Conservation (phyloP, 129 eudicot species). For the Helianthus tuberosus region DNA sequence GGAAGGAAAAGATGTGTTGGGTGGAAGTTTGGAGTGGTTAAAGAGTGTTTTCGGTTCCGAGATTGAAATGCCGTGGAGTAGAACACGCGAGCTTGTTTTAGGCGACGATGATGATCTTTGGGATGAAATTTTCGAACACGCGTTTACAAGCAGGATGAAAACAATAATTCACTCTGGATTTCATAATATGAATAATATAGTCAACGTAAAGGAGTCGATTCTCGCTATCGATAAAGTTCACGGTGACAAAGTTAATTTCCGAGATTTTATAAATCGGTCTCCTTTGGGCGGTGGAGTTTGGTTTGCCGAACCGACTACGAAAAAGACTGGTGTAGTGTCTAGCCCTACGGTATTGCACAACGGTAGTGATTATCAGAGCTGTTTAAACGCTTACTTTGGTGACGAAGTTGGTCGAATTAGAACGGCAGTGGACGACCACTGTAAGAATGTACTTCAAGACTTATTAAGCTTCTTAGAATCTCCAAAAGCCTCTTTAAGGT, state of each 20-base stretch:
- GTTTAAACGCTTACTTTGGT: slow-evolving; percentile 82
- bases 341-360: slow-evolving; percentile 48
- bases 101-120: slow-evolving; percentile 87
- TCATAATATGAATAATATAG: slow-evolving; percentile 46
- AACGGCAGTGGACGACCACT: slow-evolving; percentile 77
- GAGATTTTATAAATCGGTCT: slow-evolving; percentile 63
- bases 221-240: slow-evolving; percentile 38
- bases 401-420: slow-evolving; percentile 84
- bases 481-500: slow-evolving; percentile 80
- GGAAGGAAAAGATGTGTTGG: slow-evolving; percentile 85
- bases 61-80: slow-evolving; percentile 90
- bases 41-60: slow-evolving; percentile 94
- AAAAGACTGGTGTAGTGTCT: slow-evolving; percentile 38
- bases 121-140: slow-evolving; percentile 94
- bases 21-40: slow-evolving; percentile 97
- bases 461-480: slow-evolving; percentile 80
- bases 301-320: slow-evolving; percentile 62
- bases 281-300: slow-evolving; percentile 84
- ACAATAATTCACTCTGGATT: slow-evolving; percentile 67
- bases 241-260: slow-evolving; percentile 58
- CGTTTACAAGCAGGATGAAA: slow-evolving; percentile 83
- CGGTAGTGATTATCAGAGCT: slow-evolving; percentile 62
- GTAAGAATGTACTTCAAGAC: slow-evolving; percentile 77
- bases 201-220: slow-evolving; percentile 70
- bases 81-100: slow-evolving; percentile 92